Base-by-base conservation (phyloP, 176 grass and related monocot genomes). In the Paspalum notatum region DNA sequence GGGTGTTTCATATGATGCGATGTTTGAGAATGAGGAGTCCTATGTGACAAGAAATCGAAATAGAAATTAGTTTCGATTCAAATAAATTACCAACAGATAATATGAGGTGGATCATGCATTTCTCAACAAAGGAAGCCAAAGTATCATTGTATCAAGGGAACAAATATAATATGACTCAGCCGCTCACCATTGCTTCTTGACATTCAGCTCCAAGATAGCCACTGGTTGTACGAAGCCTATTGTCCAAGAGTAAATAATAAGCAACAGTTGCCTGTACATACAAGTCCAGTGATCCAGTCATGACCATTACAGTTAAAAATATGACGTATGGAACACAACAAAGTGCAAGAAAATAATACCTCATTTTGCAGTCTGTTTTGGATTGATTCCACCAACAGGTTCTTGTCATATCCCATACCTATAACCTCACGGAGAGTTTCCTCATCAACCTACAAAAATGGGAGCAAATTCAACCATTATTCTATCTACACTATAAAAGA, bases 201-300 rank as follows among this genome's bases (percentile, higher is more conserved):
- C 81, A 92, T 65, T 90, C 89, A 46, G 91, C 91, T 40, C 85
- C 84, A 18, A 97, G 91, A 93, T 94, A 94, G 20, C 91, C 91
- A 70, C 89, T 82, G 14, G 87, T 88, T 62, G 85, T 70, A 62
- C 85, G 82, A 17, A 86, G 87, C 41, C 80, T 86, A 82, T 97
- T 94, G 62, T 94, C 94, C 85, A 97, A 72, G 71, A 94, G 83
- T 45, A 97, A 90, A 84, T 94, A 97, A 84, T 97, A 97, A 40
- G 94, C 86, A 78, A 97, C 94, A 57, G 94, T 94, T 50, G 94
- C 94, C 91, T 97, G 82, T 17, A 86, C 21, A 75, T 57, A 27
- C 38, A 87, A 72, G 52, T 78, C 44, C 21, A 78, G 58, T 65
- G 20, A 82, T 54, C 68, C 53, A 75, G 62, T 69, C 18, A 82